Conservation (phyloP, 78 protist genomes). For the Tieghemostelium lacteum region DNA sequence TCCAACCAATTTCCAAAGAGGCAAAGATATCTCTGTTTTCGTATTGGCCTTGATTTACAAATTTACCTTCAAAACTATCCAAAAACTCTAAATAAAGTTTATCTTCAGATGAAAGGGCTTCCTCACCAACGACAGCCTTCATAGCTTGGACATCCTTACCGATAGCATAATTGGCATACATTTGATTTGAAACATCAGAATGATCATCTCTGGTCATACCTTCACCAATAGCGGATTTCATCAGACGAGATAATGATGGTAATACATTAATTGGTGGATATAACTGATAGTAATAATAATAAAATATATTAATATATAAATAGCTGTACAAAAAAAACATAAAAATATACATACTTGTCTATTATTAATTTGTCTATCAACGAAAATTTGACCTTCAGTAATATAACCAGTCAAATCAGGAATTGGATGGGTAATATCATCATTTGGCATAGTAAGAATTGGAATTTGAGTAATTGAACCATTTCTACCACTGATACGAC, state of each 20-base stretch:
- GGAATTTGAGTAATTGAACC: constrained; percentile 99
- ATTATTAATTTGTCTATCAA: constrained; percentile 99
- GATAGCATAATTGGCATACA: constrained; percentile 99
- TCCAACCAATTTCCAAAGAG: constrained; percentile 99
- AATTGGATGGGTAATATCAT: constrained; percentile 99
- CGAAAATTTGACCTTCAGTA: constrained; percentile 99
- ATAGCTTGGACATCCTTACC: constrained; percentile 98
- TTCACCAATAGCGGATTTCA: constrained; percentile 99
- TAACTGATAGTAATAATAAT: too few relatives aligned
- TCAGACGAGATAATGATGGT: constrained; percentile 99
- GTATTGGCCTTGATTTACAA: constrained; percentile 93
- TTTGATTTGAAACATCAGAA: constrained; percentile 98
- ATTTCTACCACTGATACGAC: constrained; percentile 98
- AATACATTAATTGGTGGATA: constrained; percentile 99
- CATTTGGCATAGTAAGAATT: constrained; percentile 99
- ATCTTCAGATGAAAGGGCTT: constrained; percentile 98
- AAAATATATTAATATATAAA: too few relatives aligned
- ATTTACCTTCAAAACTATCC: constrained; percentile 97
- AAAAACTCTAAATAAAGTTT: constrained; percentile 97
- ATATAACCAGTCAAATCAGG: constrained; percentile 99
- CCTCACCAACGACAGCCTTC: constrained; percentile 99
- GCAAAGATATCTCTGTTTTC: constrained; percentile 95
- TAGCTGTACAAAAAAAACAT: too few relatives aligned
- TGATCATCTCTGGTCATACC: constrained; percentile 99
- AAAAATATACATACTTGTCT: too few relatives aligned